A percentile compares a stretch with the other conserved stretches of the same genome.
These are phyloP conservation scores for Malus asiatica DNA, from an alignment of 306 rosid genomes.

Conservation along the genomic window DNA sequence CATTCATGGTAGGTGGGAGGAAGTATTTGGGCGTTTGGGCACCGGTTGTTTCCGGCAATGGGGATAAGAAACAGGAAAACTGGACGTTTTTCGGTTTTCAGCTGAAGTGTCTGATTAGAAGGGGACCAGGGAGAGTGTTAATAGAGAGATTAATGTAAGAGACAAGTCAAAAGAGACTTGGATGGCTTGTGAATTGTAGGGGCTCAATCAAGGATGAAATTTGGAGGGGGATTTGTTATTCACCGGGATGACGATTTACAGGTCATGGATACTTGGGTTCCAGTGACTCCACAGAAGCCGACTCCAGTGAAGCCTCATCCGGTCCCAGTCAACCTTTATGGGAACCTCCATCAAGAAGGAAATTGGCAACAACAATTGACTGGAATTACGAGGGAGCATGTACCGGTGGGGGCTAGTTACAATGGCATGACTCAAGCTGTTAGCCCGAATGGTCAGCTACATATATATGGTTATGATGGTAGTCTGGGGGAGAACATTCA, in stretches of 20 bases:
- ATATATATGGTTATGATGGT: conserved; percentile 14
- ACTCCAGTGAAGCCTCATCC: conserved; percentile 25
- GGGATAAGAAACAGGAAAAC: neutral
- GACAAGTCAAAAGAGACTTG: neutral
- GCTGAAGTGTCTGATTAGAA: neutral
- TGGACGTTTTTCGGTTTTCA: neutral
- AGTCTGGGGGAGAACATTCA: conserved; percentile 8
- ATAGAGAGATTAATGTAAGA: neutral
- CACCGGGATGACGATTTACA: conserved; percentile 26
- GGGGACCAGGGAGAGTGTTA: neutral
- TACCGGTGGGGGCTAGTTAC: conserved; percentile 12
- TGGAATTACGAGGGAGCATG: neutral
- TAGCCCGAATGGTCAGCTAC: conserved; percentile 15
- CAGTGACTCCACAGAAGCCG: conserved; percentile 46
- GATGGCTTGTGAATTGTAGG: conserved; percentile 19
- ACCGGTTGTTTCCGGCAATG: neutral
- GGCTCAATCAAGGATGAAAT: conserved; percentile 31
- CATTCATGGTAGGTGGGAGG: neutral
- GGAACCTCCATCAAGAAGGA: conserved; percentile 17
- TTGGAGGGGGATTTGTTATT: conserved; percentile 23
- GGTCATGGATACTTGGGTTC: conserved; percentile 34
- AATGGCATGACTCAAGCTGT: neutral
- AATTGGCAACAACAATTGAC: conserved; percentile 25
- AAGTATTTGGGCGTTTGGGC: neutral
- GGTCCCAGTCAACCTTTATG: conserved; percentile 19